Evolutionary conservation across 164 flowering plant species (phyloP).

Genomic region (Santalum album): DNA sequence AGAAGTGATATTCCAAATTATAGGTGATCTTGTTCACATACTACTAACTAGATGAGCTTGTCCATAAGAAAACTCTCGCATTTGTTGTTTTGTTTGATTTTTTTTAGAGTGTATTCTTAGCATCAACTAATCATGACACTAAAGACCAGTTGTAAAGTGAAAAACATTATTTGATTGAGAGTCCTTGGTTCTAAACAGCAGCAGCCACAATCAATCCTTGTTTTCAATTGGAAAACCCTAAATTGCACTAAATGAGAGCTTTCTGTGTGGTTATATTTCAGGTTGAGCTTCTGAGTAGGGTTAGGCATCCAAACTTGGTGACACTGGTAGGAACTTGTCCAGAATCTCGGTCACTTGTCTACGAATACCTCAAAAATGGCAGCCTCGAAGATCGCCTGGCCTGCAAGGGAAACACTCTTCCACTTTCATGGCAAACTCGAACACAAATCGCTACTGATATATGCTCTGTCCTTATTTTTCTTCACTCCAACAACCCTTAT

Average conservation of each 20-base stretch:
- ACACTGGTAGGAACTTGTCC: conserved; percentile 53
- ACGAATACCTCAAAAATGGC: conserved; percentile 53
- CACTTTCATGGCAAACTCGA: conserved; percentile 60
- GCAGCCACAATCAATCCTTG: neutral
- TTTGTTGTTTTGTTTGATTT: no score
- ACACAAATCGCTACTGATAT: conserved; percentile 42
- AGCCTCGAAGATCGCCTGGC: conserved; percentile 56
- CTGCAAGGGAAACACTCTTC: conserved; percentile 23
- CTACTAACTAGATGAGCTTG: no score
- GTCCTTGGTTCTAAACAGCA: neutral
- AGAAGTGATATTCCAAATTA: no score
- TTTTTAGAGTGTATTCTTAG: no score
- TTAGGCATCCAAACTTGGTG: conserved; percentile 68
- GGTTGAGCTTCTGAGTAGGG: conserved; percentile 52
- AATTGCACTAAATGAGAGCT: neutral
- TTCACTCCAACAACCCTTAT: conserved; percentile 39
- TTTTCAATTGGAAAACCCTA: neutral
- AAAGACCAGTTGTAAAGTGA: no score
- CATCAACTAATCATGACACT: no score
- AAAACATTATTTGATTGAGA: neutral
- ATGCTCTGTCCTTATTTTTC: conserved; percentile 54
- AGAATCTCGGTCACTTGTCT: conserved; percentile 48
- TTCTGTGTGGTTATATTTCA: conserved; percentile 26
- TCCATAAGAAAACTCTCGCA: no score
- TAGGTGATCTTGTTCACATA: no score